phyloP scores from a whole-genome alignment of 345 rosid genomes.

The Pseudoturritis turrita region DNA sequence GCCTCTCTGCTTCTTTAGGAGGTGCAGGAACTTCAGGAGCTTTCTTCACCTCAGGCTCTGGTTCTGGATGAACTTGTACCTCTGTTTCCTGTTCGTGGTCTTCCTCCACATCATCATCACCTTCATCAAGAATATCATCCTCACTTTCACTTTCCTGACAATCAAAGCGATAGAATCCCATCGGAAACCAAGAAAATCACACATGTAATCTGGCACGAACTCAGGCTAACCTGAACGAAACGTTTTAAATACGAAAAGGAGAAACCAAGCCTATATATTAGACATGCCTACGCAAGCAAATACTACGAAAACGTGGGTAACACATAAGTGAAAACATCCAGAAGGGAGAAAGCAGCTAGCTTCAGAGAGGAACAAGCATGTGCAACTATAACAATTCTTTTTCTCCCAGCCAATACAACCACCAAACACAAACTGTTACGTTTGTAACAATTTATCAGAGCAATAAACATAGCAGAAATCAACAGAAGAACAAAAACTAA shows the following conservation, averaged over 20 bases:
- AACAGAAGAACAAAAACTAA: too few relatives aligned
- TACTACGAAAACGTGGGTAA: neutral
- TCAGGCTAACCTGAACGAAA: neutral
- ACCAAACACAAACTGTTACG: neutral
- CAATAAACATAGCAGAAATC: neutral
- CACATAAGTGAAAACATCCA: neutral
- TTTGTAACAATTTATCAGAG: neutral
- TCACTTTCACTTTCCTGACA: conserved; percentile 86
- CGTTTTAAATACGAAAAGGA: neutral
- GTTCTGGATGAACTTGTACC: conserved; percentile 32
- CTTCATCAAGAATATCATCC: conserved; percentile 71
- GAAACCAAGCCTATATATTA: neutral
- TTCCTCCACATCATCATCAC: conserved; percentile 77
- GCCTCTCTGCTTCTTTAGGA: conserved; percentile 74
- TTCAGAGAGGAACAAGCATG: neutral
- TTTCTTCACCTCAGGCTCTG: conserved; percentile 51
- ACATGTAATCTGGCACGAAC: neutral
- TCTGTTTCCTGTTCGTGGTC: conserved; percentile 66
- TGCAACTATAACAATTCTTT: neutral
- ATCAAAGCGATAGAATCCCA: conserved; percentile 3
- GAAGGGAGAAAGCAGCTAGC: neutral
- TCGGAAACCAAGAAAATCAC: neutral
- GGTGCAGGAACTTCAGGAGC: conserved; percentile 46
- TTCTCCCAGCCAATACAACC: neutral
- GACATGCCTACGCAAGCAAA: neutral